phyloP scores from a whole-genome alignment of 345 rosid species.

The Melaleuca quinquenervia region DNA sequence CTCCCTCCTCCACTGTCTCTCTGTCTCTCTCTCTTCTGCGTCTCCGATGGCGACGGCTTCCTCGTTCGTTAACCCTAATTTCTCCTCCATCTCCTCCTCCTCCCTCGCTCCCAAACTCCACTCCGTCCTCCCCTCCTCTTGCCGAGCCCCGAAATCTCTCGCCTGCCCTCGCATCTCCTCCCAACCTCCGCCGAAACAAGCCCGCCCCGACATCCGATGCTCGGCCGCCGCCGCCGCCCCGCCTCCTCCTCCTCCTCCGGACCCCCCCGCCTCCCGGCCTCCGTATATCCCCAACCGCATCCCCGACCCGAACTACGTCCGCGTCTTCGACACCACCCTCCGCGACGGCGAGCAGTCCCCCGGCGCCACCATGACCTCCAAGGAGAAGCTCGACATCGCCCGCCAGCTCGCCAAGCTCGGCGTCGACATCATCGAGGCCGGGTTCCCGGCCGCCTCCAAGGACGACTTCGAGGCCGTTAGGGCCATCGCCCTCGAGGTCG shows the following conservation, averaged over 20 bases:
- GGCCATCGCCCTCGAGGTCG: slow-evolving; percentile 60
- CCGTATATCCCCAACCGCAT: slow-evolving; percentile 63
- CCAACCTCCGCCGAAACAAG: not conserved
- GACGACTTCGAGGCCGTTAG: slow-evolving; percentile 88
- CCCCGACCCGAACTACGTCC: slow-evolving; percentile 63
- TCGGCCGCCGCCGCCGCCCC: slow-evolving; percentile 5
- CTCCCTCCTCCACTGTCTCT: not conserved
- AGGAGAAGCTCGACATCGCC: slow-evolving; percentile 81
- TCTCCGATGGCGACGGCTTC: not conserved
- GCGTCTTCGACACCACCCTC: slow-evolving; percentile 91
- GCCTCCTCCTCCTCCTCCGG: not conserved
- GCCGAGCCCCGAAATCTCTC: not conserved
- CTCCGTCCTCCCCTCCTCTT: not conserved
- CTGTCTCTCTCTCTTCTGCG: not conserved
- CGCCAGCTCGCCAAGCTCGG: slow-evolving; percentile 81
- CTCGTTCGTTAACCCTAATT: not conserved
- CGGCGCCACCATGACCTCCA: slow-evolving; percentile 88
- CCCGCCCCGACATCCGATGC: not conserved
- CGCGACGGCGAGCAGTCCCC: slow-evolving; percentile 99
- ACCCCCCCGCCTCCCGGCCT: slow-evolving; percentile 26
- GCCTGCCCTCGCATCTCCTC: slow-evolving; percentile 61
- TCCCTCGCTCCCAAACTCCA: slow-evolving; percentile 6
- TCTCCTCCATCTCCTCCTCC: slow-evolving; percentile 13
- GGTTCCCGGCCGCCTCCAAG: slow-evolving; percentile 85
- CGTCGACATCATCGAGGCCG: slow-evolving; percentile 89